Evolutionary conservation across 1,284 basidiomycete genomes (phyloP).

Genomic region (Cryptococcus floricola): DNA sequence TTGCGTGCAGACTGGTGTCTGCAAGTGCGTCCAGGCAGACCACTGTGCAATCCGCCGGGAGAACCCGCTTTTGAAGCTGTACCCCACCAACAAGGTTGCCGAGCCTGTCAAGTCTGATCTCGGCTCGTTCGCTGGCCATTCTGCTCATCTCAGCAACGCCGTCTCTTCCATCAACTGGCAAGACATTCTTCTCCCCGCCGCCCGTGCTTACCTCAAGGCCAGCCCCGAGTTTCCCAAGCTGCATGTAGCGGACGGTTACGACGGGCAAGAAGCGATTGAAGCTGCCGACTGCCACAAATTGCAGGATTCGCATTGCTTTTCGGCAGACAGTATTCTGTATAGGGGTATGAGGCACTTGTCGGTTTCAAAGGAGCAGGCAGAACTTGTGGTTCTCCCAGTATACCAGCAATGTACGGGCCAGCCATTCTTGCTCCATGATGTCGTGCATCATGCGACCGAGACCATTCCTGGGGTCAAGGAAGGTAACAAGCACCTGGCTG

Average conservation of each 20-base stretch:
- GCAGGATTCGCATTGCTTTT: conserved; percentile 43
- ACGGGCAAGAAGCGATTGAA: conserved; percentile 36
- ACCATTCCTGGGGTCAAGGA: conserved; percentile 41
- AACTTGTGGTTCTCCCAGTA: conserved; percentile 50
- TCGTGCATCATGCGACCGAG: conserved; percentile 38
- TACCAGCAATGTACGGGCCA: conserved; percentile 48
- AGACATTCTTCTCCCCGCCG: conserved; percentile 44
- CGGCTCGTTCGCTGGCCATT: conserved; percentile 25
- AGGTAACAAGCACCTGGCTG: conserved; percentile 33
- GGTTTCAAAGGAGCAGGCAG: conserved; percentile 48
- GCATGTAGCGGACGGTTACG: conserved; percentile 42
- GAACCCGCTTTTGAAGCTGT: conserved; percentile 33
- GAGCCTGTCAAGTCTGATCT: conserved; percentile 16
- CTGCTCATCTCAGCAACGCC: conserved; percentile 24
- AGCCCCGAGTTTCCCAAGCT: conserved; percentile 43
- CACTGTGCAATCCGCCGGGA: conserved; percentile 34
- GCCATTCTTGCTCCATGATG: conserved; percentile 46
- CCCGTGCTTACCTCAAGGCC: conserved; percentile 30
- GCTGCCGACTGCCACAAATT: conserved; percentile 41
- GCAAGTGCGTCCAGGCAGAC: conserved; percentile 47
- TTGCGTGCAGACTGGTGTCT: conserved; percentile 48
- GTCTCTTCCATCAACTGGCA: conserved; percentile 35
- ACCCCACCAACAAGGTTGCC: conserved; percentile 4
- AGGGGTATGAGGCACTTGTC: conserved; percentile 39
- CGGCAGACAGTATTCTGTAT: conserved; percentile 48